Conservation (phyloP, 129 eudicot species). For the Artemisia tridentata region DNA sequence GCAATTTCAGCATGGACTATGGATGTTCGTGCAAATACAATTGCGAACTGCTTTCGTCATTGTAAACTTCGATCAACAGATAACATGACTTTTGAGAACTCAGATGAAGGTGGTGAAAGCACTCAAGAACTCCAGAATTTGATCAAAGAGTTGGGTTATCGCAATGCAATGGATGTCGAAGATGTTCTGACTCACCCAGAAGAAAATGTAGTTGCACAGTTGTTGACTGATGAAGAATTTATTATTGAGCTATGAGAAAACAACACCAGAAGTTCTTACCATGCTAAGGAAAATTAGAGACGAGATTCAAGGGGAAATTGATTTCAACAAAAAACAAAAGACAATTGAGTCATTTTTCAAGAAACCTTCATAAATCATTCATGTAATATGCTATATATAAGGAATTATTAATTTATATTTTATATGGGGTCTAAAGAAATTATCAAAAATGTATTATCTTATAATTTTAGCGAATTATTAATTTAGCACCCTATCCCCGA, state of each 20-base stretch:
- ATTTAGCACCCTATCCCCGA: constrained; percentile 39
- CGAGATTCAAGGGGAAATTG: constrained; percentile 38
- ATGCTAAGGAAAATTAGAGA: constrained; percentile 33
- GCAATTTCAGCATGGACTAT: constrained; percentile 32
- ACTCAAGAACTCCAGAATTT: too few relatives aligned
- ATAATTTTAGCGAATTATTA: constrained; percentile 43
- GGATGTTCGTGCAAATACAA: constrained; percentile 33
- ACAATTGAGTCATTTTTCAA: constrained; percentile 14
- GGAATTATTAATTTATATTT: constrained; percentile 29
- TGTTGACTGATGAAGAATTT: too few relatives aligned
- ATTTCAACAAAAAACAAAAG: constrained; percentile 21
- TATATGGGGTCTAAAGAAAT: constrained; percentile 35
- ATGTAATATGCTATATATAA: constrained; percentile 31
- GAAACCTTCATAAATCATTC: constrained; percentile 29
- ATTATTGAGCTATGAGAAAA: constrained; percentile 28
- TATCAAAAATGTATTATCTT: constrained; percentile 36
- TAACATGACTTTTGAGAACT: constrained; percentile 30
- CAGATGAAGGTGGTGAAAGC: constrained; percentile 19
- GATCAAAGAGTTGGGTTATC: too few relatives aligned
- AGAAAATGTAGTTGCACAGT: too few relatives aligned
- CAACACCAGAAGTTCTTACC: constrained; percentile 27
- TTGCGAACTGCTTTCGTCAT: constrained; percentile 26
- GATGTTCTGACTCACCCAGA: too few relatives aligned
- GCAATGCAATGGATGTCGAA: too few relatives aligned
- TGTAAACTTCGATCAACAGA: constrained; percentile 33